Evolutionary conservation across 2,329 filamentous ascomycete species (phyloP), one percentile per base, ranked within the genome.

Genomic region (Paracoccidioides lutzii): DNA sequence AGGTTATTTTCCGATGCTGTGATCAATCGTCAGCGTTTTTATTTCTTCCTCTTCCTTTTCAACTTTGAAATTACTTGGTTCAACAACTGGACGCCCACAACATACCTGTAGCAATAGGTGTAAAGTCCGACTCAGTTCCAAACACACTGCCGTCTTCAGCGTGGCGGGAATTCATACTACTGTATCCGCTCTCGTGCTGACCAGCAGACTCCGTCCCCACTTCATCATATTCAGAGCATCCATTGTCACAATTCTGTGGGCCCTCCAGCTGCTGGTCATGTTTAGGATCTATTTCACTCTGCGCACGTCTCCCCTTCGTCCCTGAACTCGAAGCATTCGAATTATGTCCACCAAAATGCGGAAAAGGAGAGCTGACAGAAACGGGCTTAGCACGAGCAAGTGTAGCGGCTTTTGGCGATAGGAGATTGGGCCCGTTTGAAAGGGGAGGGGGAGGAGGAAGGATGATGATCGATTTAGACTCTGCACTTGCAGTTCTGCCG

Each of bases 401-500:
- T n/a, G 45, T 38, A n/a, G 49, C 41, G n/a, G n/a, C 28, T 12
- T 28, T 45, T 12, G 40, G 32, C 7, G 48, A 30, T 40, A 42
- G 33, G 33, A 32, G 42, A n/a, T 52, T 42, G 4, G 41, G n/a
- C 12, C 46, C 49, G 9, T 40, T 48, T 14, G 14, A n/a, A n/a
- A 43, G 22, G 4, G n/a, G 44, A 38, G 46, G 32, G 22, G 46
- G 22, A 8, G 10, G 9, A 15, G 46, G n/a, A 15, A 38, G 14
- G 3, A n/a, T 22, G 33, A 49, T n/a, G n/a, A 32, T 49, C 46
- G 46, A 49, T 12, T 37, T 49, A 7, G 46, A 49, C 10, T 32
- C 46, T 30, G 54, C 48, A 41, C 53, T 52, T 41, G 54, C 50
- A 3, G 64, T 53, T 40, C 56, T 59, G 15, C 59, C 63, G 49